A percentile compares a stretch with the other conserved stretches of the same genome.
phyloP scores from a whole-genome alignment of 257 asterid genomes.

The Primulina tabacum region DNA sequence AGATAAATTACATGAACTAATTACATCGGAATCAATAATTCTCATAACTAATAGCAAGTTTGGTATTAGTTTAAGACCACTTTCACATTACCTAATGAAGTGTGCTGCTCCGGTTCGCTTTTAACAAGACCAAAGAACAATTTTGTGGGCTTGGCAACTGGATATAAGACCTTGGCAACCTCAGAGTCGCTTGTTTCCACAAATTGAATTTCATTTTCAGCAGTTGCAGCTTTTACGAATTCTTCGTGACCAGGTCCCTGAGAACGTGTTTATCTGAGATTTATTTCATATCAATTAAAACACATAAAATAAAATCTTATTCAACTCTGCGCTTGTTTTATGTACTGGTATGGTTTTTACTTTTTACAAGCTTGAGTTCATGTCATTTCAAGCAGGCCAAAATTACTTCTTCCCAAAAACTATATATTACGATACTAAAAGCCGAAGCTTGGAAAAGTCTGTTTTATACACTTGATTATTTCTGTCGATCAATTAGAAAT shows the following conservation, averaged over 20 bases:
- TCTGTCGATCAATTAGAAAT: background rate
- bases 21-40: background rate
- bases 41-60: background rate
- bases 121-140: slow-evolving; percentile 77
- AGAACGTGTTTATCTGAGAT: slow-evolving; percentile 18
- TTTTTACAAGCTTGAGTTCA: background rate
- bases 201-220: slow-evolving; percentile 81
- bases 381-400: background rate
- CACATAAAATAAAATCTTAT: slow-evolving; percentile 13
- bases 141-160: slow-evolving; percentile 32
- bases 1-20: background rate
- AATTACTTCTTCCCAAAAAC: background rate
- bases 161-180: slow-evolving; percentile 59
- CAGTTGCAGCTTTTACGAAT: slow-evolving; percentile 68
- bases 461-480: background rate
- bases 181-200: slow-evolving; percentile 69
- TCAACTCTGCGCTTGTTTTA: background rate
- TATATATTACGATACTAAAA: background rate
- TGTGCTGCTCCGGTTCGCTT: slow-evolving; percentile 75
- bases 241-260: slow-evolving; percentile 79
- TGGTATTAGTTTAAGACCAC: background rate
- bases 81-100: slow-evolving; percentile 51
- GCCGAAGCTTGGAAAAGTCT: background rate
- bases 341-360: background rate
- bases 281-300: slow-evolving; percentile 16